phyloP scores from a whole-genome alignment of 1,284 basidiomycete genomes.

The Dichomitus squalens region DNA sequence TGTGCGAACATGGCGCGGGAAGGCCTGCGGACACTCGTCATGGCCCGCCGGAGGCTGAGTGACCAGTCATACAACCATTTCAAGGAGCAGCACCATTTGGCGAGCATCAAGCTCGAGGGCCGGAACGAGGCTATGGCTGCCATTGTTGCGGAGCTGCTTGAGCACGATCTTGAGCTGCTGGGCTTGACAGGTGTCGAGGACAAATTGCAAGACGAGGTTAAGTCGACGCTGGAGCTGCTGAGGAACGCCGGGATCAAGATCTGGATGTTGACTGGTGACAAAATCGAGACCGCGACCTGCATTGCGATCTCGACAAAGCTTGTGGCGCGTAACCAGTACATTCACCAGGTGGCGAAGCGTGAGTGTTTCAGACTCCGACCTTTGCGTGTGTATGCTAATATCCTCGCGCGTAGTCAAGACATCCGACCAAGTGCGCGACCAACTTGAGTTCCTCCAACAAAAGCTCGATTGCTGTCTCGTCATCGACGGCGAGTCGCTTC shows the following conservation, averaged over 20 bases:
- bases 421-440: constrained; percentile 80
- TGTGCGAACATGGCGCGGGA: constrained; percentile 99
- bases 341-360: constrained; percentile 96
- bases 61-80: constrained; percentile 76
- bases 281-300: constrained; percentile 98
- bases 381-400: neutral
- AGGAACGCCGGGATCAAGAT: constrained; percentile 98
- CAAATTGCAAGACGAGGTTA: constrained; percentile 97
- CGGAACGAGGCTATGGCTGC: constrained; percentile 80
- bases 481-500: constrained; percentile 95
- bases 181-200: constrained; percentile 98
- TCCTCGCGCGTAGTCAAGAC: constrained; percentile 65
- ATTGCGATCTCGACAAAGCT: constrained; percentile 98
- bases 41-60: constrained; percentile 82
- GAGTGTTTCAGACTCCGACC: constrained; percentile 34
- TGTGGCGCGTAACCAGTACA: constrained; percentile 95
- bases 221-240: constrained; percentile 89
- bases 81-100: constrained; percentile 74
- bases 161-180: constrained; percentile 89
- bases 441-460: constrained; percentile 93
- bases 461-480: constrained; percentile 98
- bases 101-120: constrained; percentile 77
- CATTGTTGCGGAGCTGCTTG: constrained; percentile 80
- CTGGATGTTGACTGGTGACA: constrained; percentile 99
- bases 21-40: constrained; percentile 91